Evolutionary conservation across 192 early-diverging fungal species (phyloP).

Genomic region (Geranomyces variabilis): DNA sequence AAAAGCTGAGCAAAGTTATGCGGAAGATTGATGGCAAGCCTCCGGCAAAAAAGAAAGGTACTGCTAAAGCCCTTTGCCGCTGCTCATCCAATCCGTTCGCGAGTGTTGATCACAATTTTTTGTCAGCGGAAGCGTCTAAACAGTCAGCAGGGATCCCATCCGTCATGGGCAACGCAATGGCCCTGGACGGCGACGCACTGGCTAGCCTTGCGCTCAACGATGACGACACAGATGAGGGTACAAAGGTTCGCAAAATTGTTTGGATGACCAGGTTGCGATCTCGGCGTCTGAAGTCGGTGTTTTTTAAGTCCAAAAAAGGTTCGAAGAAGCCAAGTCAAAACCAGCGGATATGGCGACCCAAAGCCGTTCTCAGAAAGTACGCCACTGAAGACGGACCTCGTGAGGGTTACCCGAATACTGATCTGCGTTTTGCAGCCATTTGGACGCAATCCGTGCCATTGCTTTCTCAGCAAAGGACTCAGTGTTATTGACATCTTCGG

Average conservation of each 20-base stretch:
- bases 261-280: not conserved
- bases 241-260: slow-evolving; percentile 29
- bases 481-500: slow-evolving; percentile 70
- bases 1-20: slow-evolving; percentile 36
- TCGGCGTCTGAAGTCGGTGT: not conserved
- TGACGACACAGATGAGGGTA: slow-evolving; percentile 36
- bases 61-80: not conserved
- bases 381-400: not conserved
- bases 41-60: slow-evolving; percentile 11
- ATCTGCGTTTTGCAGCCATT: slow-evolving; percentile 55
- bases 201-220: slow-evolving; percentile 35
- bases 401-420: not conserved
- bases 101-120: too few species aligned
- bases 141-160: slow-evolving; percentile 16
- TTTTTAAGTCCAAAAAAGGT: slow-evolving; percentile 2
- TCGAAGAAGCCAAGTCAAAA: slow-evolving; percentile 13
- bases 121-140: not conserved
- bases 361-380: slow-evolving; percentile 62
- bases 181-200: slow-evolving; percentile 30
- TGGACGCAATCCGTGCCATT: slow-evolving; percentile 69
- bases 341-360: slow-evolving; percentile 65
- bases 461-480: slow-evolving; percentile 61
- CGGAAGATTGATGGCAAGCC: slow-evolving; percentile 19
- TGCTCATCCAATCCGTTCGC: too few species aligned
- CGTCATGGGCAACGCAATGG: slow-evolving; percentile 30